These are phyloP conservation scores for Erigeron philadelphicus DNA, from an alignment of 140 eudicot species.

Conservation along the genomic window DNA sequence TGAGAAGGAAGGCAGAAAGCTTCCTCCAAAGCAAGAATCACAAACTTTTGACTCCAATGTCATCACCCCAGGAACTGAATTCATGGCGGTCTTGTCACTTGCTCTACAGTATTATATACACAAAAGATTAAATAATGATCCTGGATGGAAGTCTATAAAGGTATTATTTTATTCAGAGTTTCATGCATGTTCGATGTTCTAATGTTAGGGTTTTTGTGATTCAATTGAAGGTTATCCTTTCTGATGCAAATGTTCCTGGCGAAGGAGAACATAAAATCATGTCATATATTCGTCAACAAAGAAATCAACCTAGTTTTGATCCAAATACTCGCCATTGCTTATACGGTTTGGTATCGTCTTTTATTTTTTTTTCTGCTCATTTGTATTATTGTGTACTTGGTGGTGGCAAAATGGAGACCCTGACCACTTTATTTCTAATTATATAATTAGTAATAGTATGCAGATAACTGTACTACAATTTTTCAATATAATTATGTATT, in stretches of 20 bases:
- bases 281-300: slow-evolving; percentile 91
- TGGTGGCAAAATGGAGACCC: background rate
- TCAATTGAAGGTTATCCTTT: slow-evolving; percentile 70
- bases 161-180: slow-evolving; percentile 29
- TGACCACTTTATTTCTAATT: too few species aligned
- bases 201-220: slow-evolving; percentile 21
- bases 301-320: slow-evolving; percentile 81
- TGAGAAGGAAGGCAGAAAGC: slow-evolving; percentile 42
- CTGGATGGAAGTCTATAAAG: slow-evolving; percentile 88
- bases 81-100: slow-evolving; percentile 71
- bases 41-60: slow-evolving; percentile 46
- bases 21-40: slow-evolving; percentile 39
- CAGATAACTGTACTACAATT: too few species aligned
- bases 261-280: slow-evolving; percentile 99
- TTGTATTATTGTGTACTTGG: slow-evolving; percentile 1
- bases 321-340: slow-evolving; percentile 93
- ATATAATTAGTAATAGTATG: too few species aligned
- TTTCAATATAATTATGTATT: too few species aligned
- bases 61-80: slow-evolving; percentile 82
- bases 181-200: background rate
- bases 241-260: slow-evolving; percentile 97
- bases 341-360: slow-evolving; percentile 72
- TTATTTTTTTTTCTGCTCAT: background rate
- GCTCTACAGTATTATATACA: slow-evolving; percentile 87
- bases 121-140: slow-evolving; percentile 70